These are phyloP conservation scores for Oidium heveae DNA, from an alignment of 2,329 filamentous ascomycete species.

Conservation along the genomic window DNA sequence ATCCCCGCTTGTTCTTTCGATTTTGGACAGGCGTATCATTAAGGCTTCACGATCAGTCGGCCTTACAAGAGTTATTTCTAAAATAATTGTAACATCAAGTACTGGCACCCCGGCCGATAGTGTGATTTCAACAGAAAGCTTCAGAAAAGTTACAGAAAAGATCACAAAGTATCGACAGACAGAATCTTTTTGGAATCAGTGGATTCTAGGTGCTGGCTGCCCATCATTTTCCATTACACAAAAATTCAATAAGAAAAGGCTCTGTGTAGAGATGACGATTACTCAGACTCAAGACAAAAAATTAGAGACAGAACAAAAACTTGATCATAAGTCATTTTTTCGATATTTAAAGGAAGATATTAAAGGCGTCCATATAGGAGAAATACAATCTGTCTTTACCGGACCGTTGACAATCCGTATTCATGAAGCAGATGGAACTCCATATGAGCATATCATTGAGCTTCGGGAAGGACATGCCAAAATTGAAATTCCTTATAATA, in stretches of 20 bases:
- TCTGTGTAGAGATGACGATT: slow-evolving; percentile 81
- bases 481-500: slow-evolving; percentile 94
- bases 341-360: slow-evolving; percentile 61
- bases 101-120: slow-evolving; percentile 50
- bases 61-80: slow-evolving; percentile 62
- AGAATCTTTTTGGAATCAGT: slow-evolving; percentile 81
- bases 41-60: slow-evolving; percentile 66
- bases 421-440: slow-evolving; percentile 91
- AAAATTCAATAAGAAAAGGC: slow-evolving; percentile 89
- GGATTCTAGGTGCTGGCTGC: slow-evolving; percentile 72
- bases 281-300: slow-evolving; percentile 37
- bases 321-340: slow-evolving; percentile 56
- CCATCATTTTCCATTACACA: slow-evolving; percentile 70
- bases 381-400: slow-evolving; percentile 59
- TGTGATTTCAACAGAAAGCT: slow-evolving; percentile 46
- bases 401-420: slow-evolving; percentile 96
- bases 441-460: slow-evolving; percentile 92
- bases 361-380: slow-evolving; percentile 39
- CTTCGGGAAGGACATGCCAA: slow-evolving; percentile 69
- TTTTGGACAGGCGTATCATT: slow-evolving; percentile 70
- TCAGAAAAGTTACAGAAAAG: slow-evolving; percentile 68
- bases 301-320: slow-evolving; percentile 20
- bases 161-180: slow-evolving; percentile 55
- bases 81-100: slow-evolving; percentile 65
- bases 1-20: slow-evolving; percentile 73